These are phyloP conservation scores for Dryadomyces quercivorus DNA, from an alignment of 2,329 filamentous ascomycete species.

Conservation along the genomic window DNA sequence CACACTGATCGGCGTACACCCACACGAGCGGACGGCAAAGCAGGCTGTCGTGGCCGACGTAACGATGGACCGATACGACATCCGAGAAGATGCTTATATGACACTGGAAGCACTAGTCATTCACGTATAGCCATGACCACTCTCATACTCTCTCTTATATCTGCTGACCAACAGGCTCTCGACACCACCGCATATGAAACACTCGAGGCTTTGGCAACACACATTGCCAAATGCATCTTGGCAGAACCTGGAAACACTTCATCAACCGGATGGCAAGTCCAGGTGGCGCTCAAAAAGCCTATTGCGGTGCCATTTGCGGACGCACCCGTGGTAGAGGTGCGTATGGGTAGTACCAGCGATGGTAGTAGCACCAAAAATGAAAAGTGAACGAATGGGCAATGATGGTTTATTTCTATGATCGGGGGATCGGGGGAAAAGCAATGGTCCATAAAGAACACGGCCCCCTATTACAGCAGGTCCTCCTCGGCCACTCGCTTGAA, in stretches of 20 bases:
- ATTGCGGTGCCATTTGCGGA: constrained; percentile 63
- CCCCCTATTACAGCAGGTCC: constrained; percentile 7
- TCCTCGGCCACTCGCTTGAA: constrained; percentile 25
- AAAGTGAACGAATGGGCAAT: constrained; percentile 7
- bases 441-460: neutral
- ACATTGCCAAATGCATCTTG: constrained; percentile 34
- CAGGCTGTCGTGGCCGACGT: constrained; percentile 10
- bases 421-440: too few species aligned
- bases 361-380: constrained; percentile 3
- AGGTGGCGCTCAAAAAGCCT: constrained; percentile 57
- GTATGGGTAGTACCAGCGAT: constrained; percentile 7
- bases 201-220: constrained; percentile 45
- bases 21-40: constrained; percentile 46
- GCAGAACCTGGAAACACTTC: constrained; percentile 24
- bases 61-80: constrained; percentile 40
- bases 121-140: constrained; percentile 25
- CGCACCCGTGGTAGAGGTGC: constrained; percentile 54
- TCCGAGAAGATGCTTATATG: constrained; percentile 35
- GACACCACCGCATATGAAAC: constrained; percentile 48
- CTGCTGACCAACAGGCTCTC: constrained; percentile 25
- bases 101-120: constrained; percentile 48
- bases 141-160: neutral
- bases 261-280: constrained; percentile 37
- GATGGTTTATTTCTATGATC: neutral
- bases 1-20: constrained; percentile 60